Conservation (phyloP, 305 asterid genomes). For the Fraxinus albicans region DNA sequence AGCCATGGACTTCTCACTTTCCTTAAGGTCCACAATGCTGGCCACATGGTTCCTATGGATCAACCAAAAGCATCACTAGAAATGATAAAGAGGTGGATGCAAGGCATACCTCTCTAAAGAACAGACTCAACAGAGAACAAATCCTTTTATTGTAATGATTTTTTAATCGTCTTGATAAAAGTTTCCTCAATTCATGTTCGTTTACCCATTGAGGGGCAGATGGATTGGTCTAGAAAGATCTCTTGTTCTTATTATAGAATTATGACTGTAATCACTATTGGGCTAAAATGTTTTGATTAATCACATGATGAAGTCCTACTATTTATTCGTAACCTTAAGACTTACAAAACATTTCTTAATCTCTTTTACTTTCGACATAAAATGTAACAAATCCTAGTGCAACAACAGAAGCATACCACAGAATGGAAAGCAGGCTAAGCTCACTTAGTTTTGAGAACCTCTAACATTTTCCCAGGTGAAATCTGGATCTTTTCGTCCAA, state of each 20-base stretch:
- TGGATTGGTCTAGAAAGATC: not conserved
- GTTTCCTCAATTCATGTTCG: not conserved
- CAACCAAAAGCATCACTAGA: constrained; percentile 71
- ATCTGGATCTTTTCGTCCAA: constrained; percentile 36
- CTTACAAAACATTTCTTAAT: not conserved
- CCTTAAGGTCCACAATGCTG: constrained; percentile 64
- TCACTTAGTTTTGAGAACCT: constrained; percentile 18
- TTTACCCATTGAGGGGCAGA: not conserved
- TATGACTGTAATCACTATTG: not conserved
- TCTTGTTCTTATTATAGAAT: not conserved
- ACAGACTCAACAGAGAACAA: not conserved
- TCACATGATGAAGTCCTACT: not conserved
- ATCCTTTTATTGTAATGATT: not conserved
- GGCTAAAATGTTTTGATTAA: not conserved
- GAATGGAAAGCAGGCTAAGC: not conserved
- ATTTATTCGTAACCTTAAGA: not conserved
- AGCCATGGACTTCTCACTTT: constrained; percentile 57
- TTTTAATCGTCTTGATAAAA: not conserved
- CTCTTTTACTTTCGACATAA: not conserved
- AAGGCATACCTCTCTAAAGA: constrained; percentile 27
- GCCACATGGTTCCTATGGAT: constrained; percentile 84
- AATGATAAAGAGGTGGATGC: constrained; percentile 71
- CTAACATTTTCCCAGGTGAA: constrained; percentile 39
- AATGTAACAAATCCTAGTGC: not conserved
- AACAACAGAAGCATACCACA: not conserved